Evolutionary conservation across 2,329 filamentous ascomycete genomes (phyloP), one percentile per base, ranked within the genome.

Genomic region (Delphinella strobiligena): DNA sequence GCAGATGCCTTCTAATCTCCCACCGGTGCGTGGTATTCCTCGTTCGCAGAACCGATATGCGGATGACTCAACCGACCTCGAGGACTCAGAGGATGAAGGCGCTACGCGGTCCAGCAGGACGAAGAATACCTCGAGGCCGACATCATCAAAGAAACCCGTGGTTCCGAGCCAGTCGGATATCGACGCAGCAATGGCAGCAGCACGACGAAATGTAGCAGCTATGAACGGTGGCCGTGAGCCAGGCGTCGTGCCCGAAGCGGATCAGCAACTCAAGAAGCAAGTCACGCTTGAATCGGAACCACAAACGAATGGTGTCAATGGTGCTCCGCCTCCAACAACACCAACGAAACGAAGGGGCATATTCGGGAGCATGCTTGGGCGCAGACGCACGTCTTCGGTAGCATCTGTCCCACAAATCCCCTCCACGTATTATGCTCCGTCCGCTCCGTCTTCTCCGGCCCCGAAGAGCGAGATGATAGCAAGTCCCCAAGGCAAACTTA

Each of bases 11-110:
- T 47, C 49, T 4, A 59, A 50, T 47, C 60, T 68, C 19, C 63
- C 63, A 16, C 75, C 71, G 34, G 76, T 79, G 2, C 68, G 71
- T 43, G 74, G 73, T 32, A 82, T 75, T 42, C 78, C 68, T 11
- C 60, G 68, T 19, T 64, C 62, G 3, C 60, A 65, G 36, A 66
- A 77, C 37, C 7, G 22, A 27, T 27, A 27, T 12, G 71, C 78
- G 37, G 72, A 74, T 29, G 77, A 79, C 43, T 67, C 63, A 4
- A 69, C 67, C 3, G 69, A 71, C 50, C 56, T 70, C 0, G 62
- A 66, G 35, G 66, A 67, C 37, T 63, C 66, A 27, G 58, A 60
- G 5, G 62, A 61, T 17, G 59, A 61, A 16, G 27, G 50, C 43
- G 29, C 53, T 22, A 42, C 53, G 19, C 37, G 37, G 3, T 24